These are phyloP conservation scores for Guadua angustifolia DNA, from an alignment of 176 grass and related monocot genomes.

Conservation along the genomic window DNA sequence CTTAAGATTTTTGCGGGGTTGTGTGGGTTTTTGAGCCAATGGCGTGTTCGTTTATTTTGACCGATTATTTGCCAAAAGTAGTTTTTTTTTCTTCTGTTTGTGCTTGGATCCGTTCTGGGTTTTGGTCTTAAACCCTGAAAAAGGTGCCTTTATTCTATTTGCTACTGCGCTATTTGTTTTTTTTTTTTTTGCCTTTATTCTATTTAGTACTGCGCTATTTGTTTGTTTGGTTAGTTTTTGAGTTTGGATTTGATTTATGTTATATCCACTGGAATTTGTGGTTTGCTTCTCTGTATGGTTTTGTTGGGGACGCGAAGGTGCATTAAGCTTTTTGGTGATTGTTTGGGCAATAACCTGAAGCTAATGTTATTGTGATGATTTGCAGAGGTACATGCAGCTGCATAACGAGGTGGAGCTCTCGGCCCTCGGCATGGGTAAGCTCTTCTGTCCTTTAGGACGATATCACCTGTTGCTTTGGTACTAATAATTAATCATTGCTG, in stretches of 20 bases:
- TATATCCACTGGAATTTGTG: not conserved
- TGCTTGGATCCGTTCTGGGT: not conserved
- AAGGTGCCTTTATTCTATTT: not conserved
- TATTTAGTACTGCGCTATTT: not conserved
- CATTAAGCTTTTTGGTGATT: not conserved
- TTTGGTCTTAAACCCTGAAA: conserved; percentile 24
- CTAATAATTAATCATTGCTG: not conserved
- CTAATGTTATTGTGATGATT: conserved; percentile 35
- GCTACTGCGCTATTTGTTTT: not conserved
- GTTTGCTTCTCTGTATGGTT: not conserved
- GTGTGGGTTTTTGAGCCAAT: not conserved
- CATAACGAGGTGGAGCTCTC: conserved; percentile 92
- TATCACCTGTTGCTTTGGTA: not conserved
- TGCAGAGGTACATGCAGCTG: conserved; percentile 97
- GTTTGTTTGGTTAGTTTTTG: not conserved
- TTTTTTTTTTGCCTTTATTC: not conserved
- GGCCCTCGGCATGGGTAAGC: conserved; percentile 93
- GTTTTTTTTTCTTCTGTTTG: not conserved
- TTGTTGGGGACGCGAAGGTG: not conserved
- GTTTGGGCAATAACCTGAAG: not conserved
- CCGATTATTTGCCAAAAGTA: not conserved
- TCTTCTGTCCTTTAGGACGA: not conserved
- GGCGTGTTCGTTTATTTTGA: not conserved
- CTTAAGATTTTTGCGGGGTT: not conserved
- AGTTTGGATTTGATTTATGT: not conserved